Conservation (phyloP, 2,329 filamentous ascomycete species). For the Alternaria postmessia region DNA sequence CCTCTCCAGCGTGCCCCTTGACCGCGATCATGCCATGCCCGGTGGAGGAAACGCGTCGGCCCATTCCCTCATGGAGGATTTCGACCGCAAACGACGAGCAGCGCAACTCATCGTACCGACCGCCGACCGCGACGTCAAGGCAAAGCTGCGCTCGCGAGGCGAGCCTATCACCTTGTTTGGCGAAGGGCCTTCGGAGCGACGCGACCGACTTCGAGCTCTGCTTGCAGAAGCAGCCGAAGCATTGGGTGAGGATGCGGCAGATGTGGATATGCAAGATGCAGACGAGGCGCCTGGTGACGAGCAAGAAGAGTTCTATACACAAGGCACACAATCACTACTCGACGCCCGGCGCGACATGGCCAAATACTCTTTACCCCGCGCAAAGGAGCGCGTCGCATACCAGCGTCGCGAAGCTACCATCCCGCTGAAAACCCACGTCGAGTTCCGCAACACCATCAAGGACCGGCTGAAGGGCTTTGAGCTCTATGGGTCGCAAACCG, state of each 20-base stretch:
- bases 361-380: constrained; percentile 81
- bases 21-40: constrained; percentile 86
- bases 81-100: constrained; percentile 88
- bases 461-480: constrained; percentile 84
- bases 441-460: constrained; percentile 88
- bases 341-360: constrained; percentile 82
- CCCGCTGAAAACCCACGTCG: constrained; percentile 86
- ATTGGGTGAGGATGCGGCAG: constrained; percentile 58
- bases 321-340: constrained; percentile 77
- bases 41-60: constrained; percentile 80
- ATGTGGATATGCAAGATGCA: constrained; percentile 60
- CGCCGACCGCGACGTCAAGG: constrained; percentile 85
- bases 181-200: constrained; percentile 83
- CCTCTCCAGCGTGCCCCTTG: constrained; percentile 70
- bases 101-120: constrained; percentile 92
- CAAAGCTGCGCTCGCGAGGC: constrained; percentile 74
- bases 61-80: constrained; percentile 84
- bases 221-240: constrained; percentile 77
- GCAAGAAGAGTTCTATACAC: constrained; percentile 90
- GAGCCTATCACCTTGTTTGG: constrained; percentile 95
- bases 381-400: constrained; percentile 76
- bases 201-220: constrained; percentile 85
- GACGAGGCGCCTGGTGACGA: constrained; percentile 65
- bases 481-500: constrained; percentile 90
- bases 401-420: constrained; percentile 85